A percentile compares a stretch with the other conserved stretches of the same genome.
Conservation (phyloP, 768 basidiomycete species). For the Calvatia gigantea region DNA sequence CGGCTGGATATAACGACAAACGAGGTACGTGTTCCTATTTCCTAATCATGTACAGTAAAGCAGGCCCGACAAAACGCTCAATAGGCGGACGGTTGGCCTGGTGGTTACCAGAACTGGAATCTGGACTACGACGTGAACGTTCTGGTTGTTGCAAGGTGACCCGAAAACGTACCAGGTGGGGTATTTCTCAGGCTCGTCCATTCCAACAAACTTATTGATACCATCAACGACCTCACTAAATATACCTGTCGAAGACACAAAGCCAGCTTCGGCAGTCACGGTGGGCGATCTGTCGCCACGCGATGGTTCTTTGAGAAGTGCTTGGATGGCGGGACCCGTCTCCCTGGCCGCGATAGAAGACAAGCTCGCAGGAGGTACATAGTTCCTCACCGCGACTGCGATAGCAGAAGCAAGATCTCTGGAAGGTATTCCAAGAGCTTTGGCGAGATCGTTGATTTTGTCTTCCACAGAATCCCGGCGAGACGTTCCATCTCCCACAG, state of each 20-base stretch:
- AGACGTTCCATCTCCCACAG: neutral
- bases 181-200: conserved; percentile 44
- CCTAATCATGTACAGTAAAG: too few relatives aligned
- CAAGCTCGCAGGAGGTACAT: conserved; percentile 59
- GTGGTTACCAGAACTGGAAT: too few relatives aligned
- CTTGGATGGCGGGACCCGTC: conserved; percentile 39
- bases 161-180: neutral
- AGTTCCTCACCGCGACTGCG: conserved; percentile 51
- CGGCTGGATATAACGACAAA: too few relatives aligned
- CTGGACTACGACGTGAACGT: too few relatives aligned
- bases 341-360: conserved; percentile 50
- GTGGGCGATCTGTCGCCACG: conserved; percentile 13
- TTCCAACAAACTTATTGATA: conserved; percentile 40
- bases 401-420: conserved; percentile 62
- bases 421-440: conserved; percentile 58
- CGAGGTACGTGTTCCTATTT: too few relatives aligned
- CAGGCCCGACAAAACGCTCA: too few relatives aligned
- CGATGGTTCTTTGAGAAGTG: conserved; percentile 28
- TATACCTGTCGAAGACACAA: conserved; percentile 19
- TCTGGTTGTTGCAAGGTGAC: neutral
- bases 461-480: conserved; percentile 41
- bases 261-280: conserved; percentile 2
- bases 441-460: conserved; percentile 56
- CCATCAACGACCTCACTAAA: conserved; percentile 29
- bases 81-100: too few relatives aligned